phyloP scores from a whole-genome alignment of 1,284 basidiomycete species.

The Exobasidium cylindrosporum region DNA sequence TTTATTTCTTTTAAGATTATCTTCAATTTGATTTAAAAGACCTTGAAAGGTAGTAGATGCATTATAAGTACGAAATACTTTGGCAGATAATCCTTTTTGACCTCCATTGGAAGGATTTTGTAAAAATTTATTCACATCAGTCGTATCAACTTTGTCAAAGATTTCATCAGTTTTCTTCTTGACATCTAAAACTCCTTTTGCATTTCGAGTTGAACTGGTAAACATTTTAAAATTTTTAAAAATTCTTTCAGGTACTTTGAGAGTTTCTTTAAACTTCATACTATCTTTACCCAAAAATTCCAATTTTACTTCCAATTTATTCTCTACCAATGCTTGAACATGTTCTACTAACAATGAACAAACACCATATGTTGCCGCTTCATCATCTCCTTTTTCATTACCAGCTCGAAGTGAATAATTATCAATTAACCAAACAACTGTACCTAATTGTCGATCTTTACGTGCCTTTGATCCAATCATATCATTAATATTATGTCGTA shows the following conservation, averaged over 20 bases:
- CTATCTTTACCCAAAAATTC: slow-evolving; percentile 54
- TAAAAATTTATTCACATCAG: slow-evolving; percentile 51
- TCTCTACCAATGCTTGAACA: slow-evolving; percentile 41
- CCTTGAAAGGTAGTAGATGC: slow-evolving; percentile 55
- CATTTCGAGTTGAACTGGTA: slow-evolving; percentile 44
- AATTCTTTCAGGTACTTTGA: slow-evolving; percentile 44
- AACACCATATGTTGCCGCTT: slow-evolving; percentile 54
- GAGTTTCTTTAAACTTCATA: slow-evolving; percentile 54
- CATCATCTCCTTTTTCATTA: slow-evolving; percentile 55
- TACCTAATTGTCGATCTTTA: slow-evolving; percentile 52
- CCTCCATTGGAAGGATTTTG: slow-evolving; percentile 34
- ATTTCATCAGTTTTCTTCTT: slow-evolving; percentile 84
- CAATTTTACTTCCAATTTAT: slow-evolving; percentile 41
- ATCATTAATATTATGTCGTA: slow-evolving; percentile 44
- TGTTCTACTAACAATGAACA: slow-evolving; percentile 54
- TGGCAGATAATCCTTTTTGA: slow-evolving; percentile 53
- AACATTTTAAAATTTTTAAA: slow-evolving; percentile 54
- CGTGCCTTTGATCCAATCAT: slow-evolving; percentile 49
- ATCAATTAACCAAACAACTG: slow-evolving; percentile 54
- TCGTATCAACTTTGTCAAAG: slow-evolving; percentile 62
- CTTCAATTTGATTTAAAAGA: slow-evolving; percentile 50
- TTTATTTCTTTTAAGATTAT: slow-evolving; percentile 34
- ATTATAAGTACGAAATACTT: slow-evolving; percentile 56
- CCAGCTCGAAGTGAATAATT: slow-evolving; percentile 54
- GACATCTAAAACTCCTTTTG: slow-evolving; percentile 67